Base-by-base conservation (phyloP, 352 stramenopile species). In the Phytophthora aleatoria region DNA sequence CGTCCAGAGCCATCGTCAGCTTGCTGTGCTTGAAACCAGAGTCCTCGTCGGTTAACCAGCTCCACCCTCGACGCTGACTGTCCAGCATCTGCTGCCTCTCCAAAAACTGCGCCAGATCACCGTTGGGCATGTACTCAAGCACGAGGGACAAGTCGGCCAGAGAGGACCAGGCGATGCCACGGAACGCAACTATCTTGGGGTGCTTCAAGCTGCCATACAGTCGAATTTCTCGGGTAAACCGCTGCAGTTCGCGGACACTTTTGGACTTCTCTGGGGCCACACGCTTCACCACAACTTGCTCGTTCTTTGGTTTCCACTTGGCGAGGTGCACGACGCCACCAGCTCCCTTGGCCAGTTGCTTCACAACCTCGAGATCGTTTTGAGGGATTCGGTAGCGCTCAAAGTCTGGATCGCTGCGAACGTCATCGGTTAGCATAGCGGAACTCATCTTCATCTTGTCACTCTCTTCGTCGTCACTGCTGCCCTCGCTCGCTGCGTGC, bases 211-310 rank as follows among this genome's bases (percentile, higher is more conserved):
- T 71, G 2, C 68, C 69, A 36, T 77, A 88, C 13, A 88, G 61
- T 2, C 79, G 79, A 31, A 87, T 87, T 57, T 87, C 79, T 8
- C 57, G 50, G 51, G 78, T 83, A 50, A 88, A 88, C 42, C 72
- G 64, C 53, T 77, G 65, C 20, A 74, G 42, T n/a, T 85, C 74
- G 26, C 55, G 65, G 2, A 65, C 50, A 15, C 57, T 71, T 53
- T 83, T 81, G 10, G 71, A 69, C 45, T 84, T 85, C 16, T 80
- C 76, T 0, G 76, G 71, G 15, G 73, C 50, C 24, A 88, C 65
- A 43, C 83, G 79, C 67, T 88, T 88, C 44, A 88, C 55, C 41
- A 81, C 74, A 26, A 88, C 78, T 10, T 79, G 51, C 13, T 76
- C 53, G 0, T 68, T 58, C 10, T 50, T 57, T 6, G 69, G 53